Evolutionary conservation across 179 eudicot species (phyloP), one percentile per base, ranked within the genome.

Genomic region (Silene coronaria): DNA sequence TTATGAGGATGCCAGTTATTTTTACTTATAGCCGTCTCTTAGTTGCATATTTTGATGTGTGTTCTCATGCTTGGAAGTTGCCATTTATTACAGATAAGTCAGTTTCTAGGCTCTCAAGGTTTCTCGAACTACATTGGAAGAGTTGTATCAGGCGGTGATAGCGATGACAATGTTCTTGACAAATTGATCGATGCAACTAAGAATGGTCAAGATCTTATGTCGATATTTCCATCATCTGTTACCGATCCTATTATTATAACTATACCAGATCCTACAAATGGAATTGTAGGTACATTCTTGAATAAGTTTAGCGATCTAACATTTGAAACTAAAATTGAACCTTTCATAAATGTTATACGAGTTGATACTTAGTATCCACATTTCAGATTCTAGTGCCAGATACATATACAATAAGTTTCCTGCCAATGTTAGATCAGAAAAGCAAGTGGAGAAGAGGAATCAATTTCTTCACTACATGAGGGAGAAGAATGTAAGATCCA

Each of bases 71-170:
- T 62, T 71, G 51, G 62, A 80, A 82, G 12, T 14, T 77, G 59
- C 65, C 42, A 24, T 77, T 76, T 79, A 68, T 24, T 74, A 80
- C 93, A 93, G 97, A 80, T 91, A 67, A 70, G 86, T 62, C 90
- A 93, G 83, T 93, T 93, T 76, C 77, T 91, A 74, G 88, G 85
- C 3, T 82, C 97, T 76, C 98, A 91, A 83, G 98, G 96, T 55
- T 93, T 91, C 85, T 67, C 90, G 76, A 94, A 93, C 80, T 91
- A 89, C 83, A 78, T 93, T 57, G 98, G 86, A 83, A 90, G 91
- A 81, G 90, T 90, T 77, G 75, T 88, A 64, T 86, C 89, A 27
- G 89, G 89, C 51, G 87, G 85, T 67, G 96, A 85, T 72, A 90
- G 75, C 62, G 78, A 78, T 74, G 77, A 77, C 80, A 90, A 89